A percentile compares a stretch with the other conserved stretches of the same genome.
These are phyloP conservation scores for Pyrrhoderma noxium DNA, from an alignment of 1,284 basidiomycete species.

Conservation along the genomic window DNA sequence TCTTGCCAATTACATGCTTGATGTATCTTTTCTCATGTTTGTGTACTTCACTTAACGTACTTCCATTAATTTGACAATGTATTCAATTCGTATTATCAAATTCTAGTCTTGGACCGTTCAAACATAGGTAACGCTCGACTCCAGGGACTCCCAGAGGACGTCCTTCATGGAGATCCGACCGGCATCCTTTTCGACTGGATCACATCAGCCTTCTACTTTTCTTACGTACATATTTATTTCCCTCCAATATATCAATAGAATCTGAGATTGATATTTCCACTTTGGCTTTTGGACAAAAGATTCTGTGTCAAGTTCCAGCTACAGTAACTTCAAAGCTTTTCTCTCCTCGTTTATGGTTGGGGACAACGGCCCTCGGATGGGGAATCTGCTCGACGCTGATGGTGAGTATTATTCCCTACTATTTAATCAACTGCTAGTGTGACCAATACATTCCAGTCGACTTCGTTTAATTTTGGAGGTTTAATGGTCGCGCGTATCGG, in stretches of 20 bases:
- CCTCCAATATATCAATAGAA: too few relatives aligned
- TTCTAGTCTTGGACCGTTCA: background rate
- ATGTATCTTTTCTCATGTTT: slow-evolving; percentile 71
- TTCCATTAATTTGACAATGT: background rate
- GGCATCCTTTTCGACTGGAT: slow-evolving; percentile 67
- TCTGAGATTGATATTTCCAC: too few relatives aligned
- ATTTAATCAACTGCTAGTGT: background rate
- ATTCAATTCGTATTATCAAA: background rate
- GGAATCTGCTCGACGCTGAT: slow-evolving; percentile 62
- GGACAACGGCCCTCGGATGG: slow-evolving; percentile 60
- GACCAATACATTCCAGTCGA: slow-evolving; percentile 35
- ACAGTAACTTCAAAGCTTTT: slow-evolving; percentile 60
- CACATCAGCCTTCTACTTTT: slow-evolving; percentile 68
- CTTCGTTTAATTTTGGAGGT: slow-evolving; percentile 48
- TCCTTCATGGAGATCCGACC: slow-evolving; percentile 58
- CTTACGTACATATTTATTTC: too few relatives aligned
- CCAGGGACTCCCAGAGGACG: slow-evolving; percentile 57
- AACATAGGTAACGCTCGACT: slow-evolving; percentile 31
- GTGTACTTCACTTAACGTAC: slow-evolving; percentile 26
- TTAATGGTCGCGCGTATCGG: slow-evolving; percentile 53
- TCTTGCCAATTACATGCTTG: slow-evolving; percentile 62
- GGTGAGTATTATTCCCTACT: slow-evolving; percentile 31
- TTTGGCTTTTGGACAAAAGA: too few relatives aligned
- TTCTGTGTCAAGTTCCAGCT: slow-evolving; percentile 64
- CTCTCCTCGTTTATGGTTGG: slow-evolving; percentile 60